phyloP scores from a whole-genome alignment of 2,329 filamentous ascomycete genomes.

The Venturia nashicola region DNA sequence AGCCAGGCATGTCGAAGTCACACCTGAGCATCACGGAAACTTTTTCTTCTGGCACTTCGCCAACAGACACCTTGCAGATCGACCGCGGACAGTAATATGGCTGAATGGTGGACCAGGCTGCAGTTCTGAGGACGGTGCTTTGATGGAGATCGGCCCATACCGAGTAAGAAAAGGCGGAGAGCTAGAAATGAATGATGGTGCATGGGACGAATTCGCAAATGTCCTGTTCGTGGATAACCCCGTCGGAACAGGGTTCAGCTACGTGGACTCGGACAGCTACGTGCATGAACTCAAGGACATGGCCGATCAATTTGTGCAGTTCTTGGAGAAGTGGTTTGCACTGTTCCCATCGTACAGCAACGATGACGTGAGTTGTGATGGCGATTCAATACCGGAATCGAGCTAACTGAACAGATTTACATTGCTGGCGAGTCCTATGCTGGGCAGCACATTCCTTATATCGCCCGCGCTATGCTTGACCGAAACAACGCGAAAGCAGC shows the following conservation, averaged over 20 bases:
- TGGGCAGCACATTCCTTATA: constrained; percentile 93
- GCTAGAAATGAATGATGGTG: constrained; percentile 77
- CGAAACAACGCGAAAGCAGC: constrained; percentile 45
- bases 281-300: constrained; percentile 77
- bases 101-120: constrained; percentile 94
- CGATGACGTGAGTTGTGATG: constrained; percentile 65
- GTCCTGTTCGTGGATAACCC: constrained; percentile 95
- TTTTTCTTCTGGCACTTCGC: constrained; percentile 98
- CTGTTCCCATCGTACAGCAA: constrained; percentile 84
- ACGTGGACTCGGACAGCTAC: constrained; percentile 80
- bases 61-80: constrained; percentile 88
- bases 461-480: constrained; percentile 79
- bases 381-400: background rate
- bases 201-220: constrained; percentile 97
- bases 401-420: constrained; percentile 57
- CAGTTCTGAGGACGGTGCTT: constrained; percentile 88
- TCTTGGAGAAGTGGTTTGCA: constrained; percentile 82
- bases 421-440: constrained; percentile 94
- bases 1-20: constrained; percentile 78
- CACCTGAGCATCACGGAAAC: constrained; percentile 74
- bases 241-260: constrained; percentile 92
- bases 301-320: constrained; percentile 76
- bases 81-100: constrained; percentile 87
- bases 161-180: constrained; percentile 62
- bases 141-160: constrained; percentile 96